Evolutionary conservation across 2,329 filamentous ascomycete species (phyloP), one percentile per base, ranked within the genome.

Genomic region (Ophioceras dolichostomum): DNA sequence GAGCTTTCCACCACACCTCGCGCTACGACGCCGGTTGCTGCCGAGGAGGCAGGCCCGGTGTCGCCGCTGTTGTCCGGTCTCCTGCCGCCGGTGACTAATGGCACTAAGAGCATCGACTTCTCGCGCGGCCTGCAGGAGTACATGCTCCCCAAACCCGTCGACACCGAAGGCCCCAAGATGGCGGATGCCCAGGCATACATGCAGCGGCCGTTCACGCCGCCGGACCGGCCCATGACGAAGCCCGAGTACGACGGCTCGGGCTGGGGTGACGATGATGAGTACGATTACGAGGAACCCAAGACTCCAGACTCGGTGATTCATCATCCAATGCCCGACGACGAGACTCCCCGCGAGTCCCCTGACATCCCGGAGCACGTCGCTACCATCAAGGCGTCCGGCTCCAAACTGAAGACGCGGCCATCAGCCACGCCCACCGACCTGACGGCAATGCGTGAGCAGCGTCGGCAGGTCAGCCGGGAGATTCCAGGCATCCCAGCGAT

Each of bases 271-370:
- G 65, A 67, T 29, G 64, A 70, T 22, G 68, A 72, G 34, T 68
- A 63, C 38, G 66, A 70, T 2, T n/a, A n/a, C n/a, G 62, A 73
- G 1, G 78, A 81, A 43, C 76, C 76, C 9, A 73, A 76, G 24
- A 93, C 86, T 7, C 88, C 89, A 12, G 83, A 87, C 35, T 96
- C 89, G 6, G 88, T 96, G 17, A 89, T 95, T 45, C 83, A 84
- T 43, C 83, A 88, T 50, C 76, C 78, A 2, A 57, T 84, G 34
- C 57, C 62, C 3, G 62, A 68, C 32, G 49, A 54, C 17, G 58
- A 62, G 14, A 60, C 65, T 1, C 32, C 37, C 10, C 39, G 58
- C 47, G 68, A 75, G 32, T 73, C 76, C 0, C 76, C 77, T 2
- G 68, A 67, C 26, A 76, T 96, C 40, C 87, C 89, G 2, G 87